Base-by-base conservation (phyloP, 805 yeast genomes). In the Metschnikowia koreensis region DNA sequence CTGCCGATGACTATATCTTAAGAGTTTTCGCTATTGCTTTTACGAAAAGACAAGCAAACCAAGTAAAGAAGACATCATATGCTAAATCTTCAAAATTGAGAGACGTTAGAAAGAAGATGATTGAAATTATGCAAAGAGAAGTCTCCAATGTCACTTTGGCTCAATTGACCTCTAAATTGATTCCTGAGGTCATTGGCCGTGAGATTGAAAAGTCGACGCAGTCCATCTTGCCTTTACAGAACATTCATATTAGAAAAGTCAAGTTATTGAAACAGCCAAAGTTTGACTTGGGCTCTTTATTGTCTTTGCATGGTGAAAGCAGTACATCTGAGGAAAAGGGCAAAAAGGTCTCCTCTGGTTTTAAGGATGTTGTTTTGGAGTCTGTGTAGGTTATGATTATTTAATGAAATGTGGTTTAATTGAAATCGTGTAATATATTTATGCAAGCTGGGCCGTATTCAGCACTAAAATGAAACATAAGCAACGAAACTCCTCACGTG, bases 341-440 rank as follows among this genome's bases (percentile, higher is more conserved):
- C 76, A 97, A 97, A 81, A 92, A 93, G 88, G 92, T 92, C 80
- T 93, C 93, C 71, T 77, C 87, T 67, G 97, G 96, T 78, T 93
- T 91, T 96, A 92, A 93, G 84, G 99, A 93, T 79, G 97, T 89
- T 77, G 90, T 94, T 75, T 90, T 94, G 80, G 98, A 93, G 84
- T 75, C 93, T 74, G 98, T 93, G 75, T 93, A 90, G 67, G 53
- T 41, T 51, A 41, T 42, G 45, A 42, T 42, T 15, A 26, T 15
- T 42, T 42, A 42, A 42, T 42, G 45, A 31, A 42, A 31, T 31
- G 41, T 37, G 50, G 37, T 39, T 47, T 39, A 48, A 41, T 50
- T 44, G 42, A 38, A 31, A 10, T 31, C 3, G 10, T 10, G 34
- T 9, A 9, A 31, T 10, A 31, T 31, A 12, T 31, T 31, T 31